Base-by-base conservation (phyloP, 2,329 filamentous ascomycete genomes). In the Allantophomopsis cytisporea region DNA sequence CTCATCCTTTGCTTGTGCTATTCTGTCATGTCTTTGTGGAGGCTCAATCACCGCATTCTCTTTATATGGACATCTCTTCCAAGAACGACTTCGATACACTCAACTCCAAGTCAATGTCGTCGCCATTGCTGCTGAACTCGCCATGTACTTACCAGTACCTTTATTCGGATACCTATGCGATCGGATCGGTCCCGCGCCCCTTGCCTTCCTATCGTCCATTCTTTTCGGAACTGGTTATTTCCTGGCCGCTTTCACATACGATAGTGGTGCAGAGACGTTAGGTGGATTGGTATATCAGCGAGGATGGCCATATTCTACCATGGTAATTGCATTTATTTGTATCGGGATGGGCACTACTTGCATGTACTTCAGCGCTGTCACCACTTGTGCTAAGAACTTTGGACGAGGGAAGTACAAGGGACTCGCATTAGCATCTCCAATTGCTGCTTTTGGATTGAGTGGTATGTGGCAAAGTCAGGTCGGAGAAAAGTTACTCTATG, bases 341-440 rank as follows among this genome's bases (percentile, higher is more conserved):
- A 77, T 98, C 42, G 91, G 91, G 2, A 71, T 80, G 45, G 89
- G 77, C 5, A 95, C 89, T 0, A 84, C 83, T 47, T 76, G 76
- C 58, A 87, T 96, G 76, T 98, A 96, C 59, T 69, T 96, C 41
- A 74, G 80, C 38, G 81, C 86, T 2, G 81, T 98, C n/a, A 89
- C 89, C 6, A 94, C 89, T 0, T 94, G 87, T 54, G 91, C 91
- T 30, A 98, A 98, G 75, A 98, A 96, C 62, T 98, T 96, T 61
- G 88, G 88, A 37, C 78, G 82, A 44, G 86, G 87, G 4, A 83
- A 80, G 53, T 80, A 93, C 53, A 82, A 89, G 52, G 91, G 91
- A 0, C 64, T 98, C 38, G 89, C 93, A 43, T 69, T 98, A 40
- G 88, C 89, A 1, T 70, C 85, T 43, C 91, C 91, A 1, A 95